Evolutionary conservation across 164 flowering plant genomes (phyloP).

Genomic region (Piper betle): DNA sequence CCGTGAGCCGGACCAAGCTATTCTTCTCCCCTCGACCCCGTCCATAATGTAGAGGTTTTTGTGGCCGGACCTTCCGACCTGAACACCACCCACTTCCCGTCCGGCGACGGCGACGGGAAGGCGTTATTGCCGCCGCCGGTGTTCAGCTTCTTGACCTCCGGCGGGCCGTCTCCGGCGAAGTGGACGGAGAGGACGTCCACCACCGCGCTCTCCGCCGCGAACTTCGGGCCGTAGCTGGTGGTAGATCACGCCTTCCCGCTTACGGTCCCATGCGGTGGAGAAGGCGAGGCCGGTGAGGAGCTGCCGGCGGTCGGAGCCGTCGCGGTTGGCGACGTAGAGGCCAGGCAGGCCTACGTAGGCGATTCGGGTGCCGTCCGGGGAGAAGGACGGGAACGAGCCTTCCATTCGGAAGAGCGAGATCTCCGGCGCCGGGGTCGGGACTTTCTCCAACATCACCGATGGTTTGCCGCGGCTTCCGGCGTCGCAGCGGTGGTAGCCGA

Average conservation of each 20-base stretch:
- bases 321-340: constrained; percentile 50
- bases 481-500: constrained; percentile 78
- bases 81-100: constrained; percentile 74
- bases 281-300: constrained; percentile 35
- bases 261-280: constrained; percentile 73
- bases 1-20: constrained; percentile 43
- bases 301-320: constrained; percentile 50
- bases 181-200: constrained; percentile 59
- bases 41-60: constrained; percentile 88
- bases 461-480: constrained; percentile 19
- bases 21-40: constrained; percentile 58
- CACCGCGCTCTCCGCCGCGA: constrained; percentile 42
- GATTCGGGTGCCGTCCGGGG: constrained; percentile 59
- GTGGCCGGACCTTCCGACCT: constrained; percentile 67
- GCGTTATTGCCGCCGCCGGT: constrained; percentile 70
- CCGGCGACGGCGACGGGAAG: constrained; percentile 80
- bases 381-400: constrained; percentile 82
- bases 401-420: constrained; percentile 59
- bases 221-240: constrained; percentile 58
- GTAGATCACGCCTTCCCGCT: constrained; percentile 56
- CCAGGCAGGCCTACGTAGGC: constrained; percentile 64
- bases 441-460: constrained; percentile 38
- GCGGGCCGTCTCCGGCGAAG: constrained; percentile 21
- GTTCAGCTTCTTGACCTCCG: constrained; percentile 31
- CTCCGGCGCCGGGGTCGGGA: constrained; percentile 25